A percentile compares a stretch with the other conserved stretches of the same genome.
Evolutionary conservation across 176 grass and related monocot species (phyloP).

Genomic region (Oryza glaberrima): DNA sequence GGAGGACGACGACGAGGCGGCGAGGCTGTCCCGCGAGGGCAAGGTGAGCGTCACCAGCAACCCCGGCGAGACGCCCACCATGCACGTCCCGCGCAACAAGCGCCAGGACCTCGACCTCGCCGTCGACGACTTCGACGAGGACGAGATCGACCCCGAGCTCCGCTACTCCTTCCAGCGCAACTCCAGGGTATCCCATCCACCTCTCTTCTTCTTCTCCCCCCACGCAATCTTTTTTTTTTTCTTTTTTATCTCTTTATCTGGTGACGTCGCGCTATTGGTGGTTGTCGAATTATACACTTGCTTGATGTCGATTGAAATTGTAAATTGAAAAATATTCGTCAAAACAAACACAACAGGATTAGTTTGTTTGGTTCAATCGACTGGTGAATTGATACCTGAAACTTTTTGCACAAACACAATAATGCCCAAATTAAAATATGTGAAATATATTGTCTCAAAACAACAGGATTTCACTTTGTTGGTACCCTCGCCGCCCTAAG

Average conservation of each 20-base stretch:
- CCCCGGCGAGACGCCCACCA: constrained; percentile 74
- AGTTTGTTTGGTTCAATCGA: background rate
- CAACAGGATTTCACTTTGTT: background rate
- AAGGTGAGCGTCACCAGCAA: constrained; percentile 76
- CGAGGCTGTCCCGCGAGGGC: constrained; percentile 61
- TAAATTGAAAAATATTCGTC: background rate
- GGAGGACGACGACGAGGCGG: constrained; percentile 51
- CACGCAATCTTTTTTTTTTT: background rate
- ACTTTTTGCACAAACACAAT: background rate
- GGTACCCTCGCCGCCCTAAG: background rate
- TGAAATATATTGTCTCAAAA: background rate
- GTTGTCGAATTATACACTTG: background rate
- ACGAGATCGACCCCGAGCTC: constrained; percentile 80
- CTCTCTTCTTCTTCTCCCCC: too few relatives aligned
- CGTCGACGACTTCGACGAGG: constrained; percentile 63
- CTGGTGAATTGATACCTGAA: background rate
- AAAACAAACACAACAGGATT: background rate
- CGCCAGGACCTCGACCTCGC: constrained; percentile 39
- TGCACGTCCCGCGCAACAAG: constrained; percentile 64
- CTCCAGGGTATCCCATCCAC: constrained; percentile 38
- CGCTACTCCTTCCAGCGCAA: constrained; percentile 68
- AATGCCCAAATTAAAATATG: background rate
- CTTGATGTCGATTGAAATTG: too few relatives aligned
- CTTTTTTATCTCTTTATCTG: background rate
- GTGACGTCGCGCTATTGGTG: background rate